Conservation (phyloP, 495 filamentous ascomycete genomes). For the Penicillium flavigenum region DNA sequence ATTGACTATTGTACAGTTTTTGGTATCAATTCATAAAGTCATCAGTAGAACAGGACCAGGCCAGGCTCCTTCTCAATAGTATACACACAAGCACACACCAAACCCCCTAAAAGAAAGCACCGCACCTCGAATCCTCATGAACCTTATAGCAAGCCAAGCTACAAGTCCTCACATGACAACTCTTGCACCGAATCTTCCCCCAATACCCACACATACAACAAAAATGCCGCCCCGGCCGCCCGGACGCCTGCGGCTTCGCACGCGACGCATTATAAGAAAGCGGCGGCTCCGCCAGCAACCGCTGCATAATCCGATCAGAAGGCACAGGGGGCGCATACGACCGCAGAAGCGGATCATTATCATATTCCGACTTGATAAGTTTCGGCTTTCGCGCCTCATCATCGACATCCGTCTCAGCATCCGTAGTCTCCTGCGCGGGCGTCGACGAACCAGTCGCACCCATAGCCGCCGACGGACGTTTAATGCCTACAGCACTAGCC, state of each 20-base stretch:
- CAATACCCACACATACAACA: slow-evolving; percentile 93
- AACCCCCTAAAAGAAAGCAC: slow-evolving; percentile 49
- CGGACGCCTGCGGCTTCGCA: slow-evolving; percentile 51
- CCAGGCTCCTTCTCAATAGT: slow-evolving; percentile 11
- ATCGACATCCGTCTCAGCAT: slow-evolving; percentile 29
- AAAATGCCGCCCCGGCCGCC: slow-evolving; percentile 65
- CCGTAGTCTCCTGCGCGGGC: slow-evolving; percentile 11
- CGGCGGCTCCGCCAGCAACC: slow-evolving; percentile 67
- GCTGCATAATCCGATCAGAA: slow-evolving; percentile 63
- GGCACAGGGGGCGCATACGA: slow-evolving; percentile 64
- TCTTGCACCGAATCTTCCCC: slow-evolving; percentile 81
- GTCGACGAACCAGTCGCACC: slow-evolving; percentile 13
- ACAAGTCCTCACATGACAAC: slow-evolving; percentile 77
- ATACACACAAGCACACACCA: slow-evolving; percentile 6
- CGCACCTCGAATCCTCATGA: slow-evolving; percentile 80
- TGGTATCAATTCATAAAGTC: slow-evolving; percentile 29
- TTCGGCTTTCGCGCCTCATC: slow-evolving; percentile 25
- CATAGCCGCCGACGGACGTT: slow-evolving; percentile 23
- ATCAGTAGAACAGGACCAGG: slow-evolving; percentile 10
- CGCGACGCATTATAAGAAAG: slow-evolving; percentile 77
- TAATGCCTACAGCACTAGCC: slow-evolving; percentile 15
- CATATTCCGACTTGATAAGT: slow-evolving; percentile 44
- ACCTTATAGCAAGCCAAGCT: slow-evolving; percentile 76
- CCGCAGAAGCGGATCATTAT: slow-evolving; percentile 61
- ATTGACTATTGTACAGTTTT: slow-evolving; percentile 23